These are phyloP conservation scores for Dysphania ambrosioides DNA, from an alignment of 148 eudicot genomes.

Conservation along the genomic window DNA sequence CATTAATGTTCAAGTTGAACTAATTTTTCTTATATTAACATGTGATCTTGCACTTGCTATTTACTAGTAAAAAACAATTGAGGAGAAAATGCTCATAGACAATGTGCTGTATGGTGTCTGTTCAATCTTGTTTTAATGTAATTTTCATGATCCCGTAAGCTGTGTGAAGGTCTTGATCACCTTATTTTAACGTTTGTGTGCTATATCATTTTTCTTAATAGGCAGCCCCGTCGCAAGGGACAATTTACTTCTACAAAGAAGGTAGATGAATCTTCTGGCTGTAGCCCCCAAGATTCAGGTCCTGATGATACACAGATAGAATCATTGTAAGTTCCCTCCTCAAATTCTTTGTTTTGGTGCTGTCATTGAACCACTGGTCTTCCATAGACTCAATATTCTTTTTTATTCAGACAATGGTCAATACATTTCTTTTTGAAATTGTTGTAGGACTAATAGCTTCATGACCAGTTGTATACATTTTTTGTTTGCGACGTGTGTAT, in stretches of 20 bases:
- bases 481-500: not conserved
- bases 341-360: not conserved
- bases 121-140: not conserved
- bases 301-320: conserved; percentile 44
- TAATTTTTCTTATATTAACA: not conserved
- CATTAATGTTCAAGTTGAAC: not conserved
- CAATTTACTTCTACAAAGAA: conserved; percentile 59
- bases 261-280: conserved; percentile 35
- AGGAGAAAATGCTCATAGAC: not conserved
- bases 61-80: not conserved
- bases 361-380: not conserved
- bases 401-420: not conserved
- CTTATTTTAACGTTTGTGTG: not conserved
- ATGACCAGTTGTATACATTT: not conserved
- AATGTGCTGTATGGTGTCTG: not conserved
- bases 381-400: not conserved
- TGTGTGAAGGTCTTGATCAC: not conserved
- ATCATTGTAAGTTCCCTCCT: conserved; percentile 34
- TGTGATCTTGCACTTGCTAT: not conserved
- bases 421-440: not conserved
- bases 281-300: conserved; percentile 55
- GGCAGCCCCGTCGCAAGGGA: conserved; percentile 76
- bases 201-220: conserved; percentile 21
- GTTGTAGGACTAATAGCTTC: not conserved
- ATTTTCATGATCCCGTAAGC: not conserved